Evolutionary conservation across 108 stramenopile species (phyloP), one percentile per base, ranked within the genome.

Genomic region (Stephanodiscus triporus): DNA sequence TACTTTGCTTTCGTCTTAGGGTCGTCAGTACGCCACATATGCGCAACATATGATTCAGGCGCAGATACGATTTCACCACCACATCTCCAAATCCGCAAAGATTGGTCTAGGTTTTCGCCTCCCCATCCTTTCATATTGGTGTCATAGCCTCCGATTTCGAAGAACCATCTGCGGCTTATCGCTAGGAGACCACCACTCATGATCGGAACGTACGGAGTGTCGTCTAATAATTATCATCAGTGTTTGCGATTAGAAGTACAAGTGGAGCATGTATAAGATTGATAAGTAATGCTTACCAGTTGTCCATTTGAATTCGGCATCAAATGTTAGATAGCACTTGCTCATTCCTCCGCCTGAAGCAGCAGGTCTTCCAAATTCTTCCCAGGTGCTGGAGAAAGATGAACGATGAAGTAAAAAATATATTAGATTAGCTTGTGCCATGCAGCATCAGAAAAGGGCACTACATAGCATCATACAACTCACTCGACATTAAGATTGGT

Each of bases 81-180:
- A 48, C 77, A 78, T 6, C 70, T 78, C 77, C 77, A 78, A 49
- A 78, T 78, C 42, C 77, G 77, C n/a, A 78, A 17, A 7, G 70
- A 72, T 71, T 78, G 77, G 22, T 78, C 77, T 20, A 78, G 77
- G 59, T 78, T 78, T 34, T 78, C 77, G 14, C 77, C 77, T 2
- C 77, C 77, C 77, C 77, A 78, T 60, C 77, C 77, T 36, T 70
- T 63, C 77, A 78, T 78, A 32, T 54, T 72, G 6, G 67, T 53
- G 70, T 78, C 77, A 27, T 78, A 78, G 49, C 77, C 77, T 60
- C 77, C 77, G 50, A 78, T 78, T 66, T 78, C 77, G 42, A 78
- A 78, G 70, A 78, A 78, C 77, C 77, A 78, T 65, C 61, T 78
- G 36, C 70, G 70, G 66, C 77, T 78, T 19, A 78, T 78, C 48